Conservation (phyloP, 306 rosid genomes). For the Prunus padus region DNA sequence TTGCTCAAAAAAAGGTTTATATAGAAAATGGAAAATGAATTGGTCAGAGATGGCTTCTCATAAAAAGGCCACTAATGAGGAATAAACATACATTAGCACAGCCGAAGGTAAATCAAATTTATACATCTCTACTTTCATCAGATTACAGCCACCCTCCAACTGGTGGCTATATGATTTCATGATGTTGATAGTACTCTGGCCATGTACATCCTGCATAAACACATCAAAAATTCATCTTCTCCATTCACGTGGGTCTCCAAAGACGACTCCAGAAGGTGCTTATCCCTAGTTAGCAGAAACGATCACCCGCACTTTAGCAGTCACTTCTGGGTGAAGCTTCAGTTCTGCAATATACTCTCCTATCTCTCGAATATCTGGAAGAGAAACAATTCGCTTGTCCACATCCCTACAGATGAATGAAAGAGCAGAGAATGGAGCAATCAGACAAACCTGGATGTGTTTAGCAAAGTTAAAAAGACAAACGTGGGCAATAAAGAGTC, state of each 20-base stretch:
- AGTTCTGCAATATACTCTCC: conserved; percentile 89
- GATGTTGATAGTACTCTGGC: neutral
- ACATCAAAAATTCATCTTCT: neutral
- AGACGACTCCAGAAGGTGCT: conserved; percentile 1
- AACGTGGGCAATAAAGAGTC: neutral
- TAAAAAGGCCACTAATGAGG: neutral
- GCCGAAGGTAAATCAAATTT: neutral
- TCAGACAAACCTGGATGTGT: neutral
- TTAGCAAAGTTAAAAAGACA: neutral
- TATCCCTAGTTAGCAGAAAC: conserved; percentile 67
- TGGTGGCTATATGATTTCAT: neutral
- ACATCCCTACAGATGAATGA: conserved; percentile 58
- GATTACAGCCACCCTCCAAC: neutral
- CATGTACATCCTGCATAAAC: conserved; percentile 11
- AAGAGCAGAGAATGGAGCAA: conserved; percentile 11
- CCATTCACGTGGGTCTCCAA: conserved; percentile 1
- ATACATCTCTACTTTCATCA: conserved; percentile 2
- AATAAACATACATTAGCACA: neutral
- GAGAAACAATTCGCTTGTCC: conserved; percentile 80
- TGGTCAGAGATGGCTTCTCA: neutral
- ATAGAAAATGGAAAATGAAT: neutral
- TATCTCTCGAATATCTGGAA: conserved; percentile 85
- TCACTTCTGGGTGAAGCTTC: conserved; percentile 95
- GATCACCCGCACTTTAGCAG: conserved; percentile 71
- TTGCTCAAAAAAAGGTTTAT: neutral